Conservation (phyloP, 2,329 filamentous ascomycete species). For the Pseudopithomyces maydicus region DNA sequence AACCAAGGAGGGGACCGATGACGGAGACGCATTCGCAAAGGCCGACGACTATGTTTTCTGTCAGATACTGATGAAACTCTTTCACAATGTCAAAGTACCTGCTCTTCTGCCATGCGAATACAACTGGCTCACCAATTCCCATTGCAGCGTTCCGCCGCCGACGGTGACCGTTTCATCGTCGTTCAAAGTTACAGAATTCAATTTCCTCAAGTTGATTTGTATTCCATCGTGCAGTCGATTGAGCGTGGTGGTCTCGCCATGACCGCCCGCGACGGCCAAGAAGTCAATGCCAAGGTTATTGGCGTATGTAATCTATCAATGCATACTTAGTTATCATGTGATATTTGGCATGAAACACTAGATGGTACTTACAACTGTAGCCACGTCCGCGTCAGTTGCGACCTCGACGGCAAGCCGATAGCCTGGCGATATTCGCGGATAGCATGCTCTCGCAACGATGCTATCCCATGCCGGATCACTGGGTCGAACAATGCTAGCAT, state of each 20-base stretch:
- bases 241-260: conserved; percentile 22
- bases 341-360: neutral
- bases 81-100: conserved; percentile 20
- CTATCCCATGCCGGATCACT: conserved; percentile 15
- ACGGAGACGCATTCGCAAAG: conserved; percentile 50
- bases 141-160: conserved; percentile 33
- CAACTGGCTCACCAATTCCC: conserved; percentile 28
- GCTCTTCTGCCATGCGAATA: conserved; percentile 35
- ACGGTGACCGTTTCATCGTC: conserved; percentile 25
- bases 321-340: neutral
- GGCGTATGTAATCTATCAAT: neutral
- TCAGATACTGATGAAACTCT: neutral
- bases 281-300: neutral
- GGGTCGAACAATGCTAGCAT: conserved; percentile 19
- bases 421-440: conserved; percentile 18
- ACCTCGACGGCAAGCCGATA: conserved; percentile 23
- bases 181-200: conserved; percentile 32
- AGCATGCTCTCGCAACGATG: conserved; percentile 16
- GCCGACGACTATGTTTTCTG: conserved; percentile 17
- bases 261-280: neutral
- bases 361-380: neutral
- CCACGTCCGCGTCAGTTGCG: conserved; percentile 22
- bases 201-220: conserved; percentile 36
- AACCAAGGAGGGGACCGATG: conserved; percentile 59
- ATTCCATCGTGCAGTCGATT: conserved; percentile 30